These are phyloP conservation scores for Boletus eberwhitei DNA, from an alignment of 768 basidiomycete species.

Conservation along the genomic window DNA sequence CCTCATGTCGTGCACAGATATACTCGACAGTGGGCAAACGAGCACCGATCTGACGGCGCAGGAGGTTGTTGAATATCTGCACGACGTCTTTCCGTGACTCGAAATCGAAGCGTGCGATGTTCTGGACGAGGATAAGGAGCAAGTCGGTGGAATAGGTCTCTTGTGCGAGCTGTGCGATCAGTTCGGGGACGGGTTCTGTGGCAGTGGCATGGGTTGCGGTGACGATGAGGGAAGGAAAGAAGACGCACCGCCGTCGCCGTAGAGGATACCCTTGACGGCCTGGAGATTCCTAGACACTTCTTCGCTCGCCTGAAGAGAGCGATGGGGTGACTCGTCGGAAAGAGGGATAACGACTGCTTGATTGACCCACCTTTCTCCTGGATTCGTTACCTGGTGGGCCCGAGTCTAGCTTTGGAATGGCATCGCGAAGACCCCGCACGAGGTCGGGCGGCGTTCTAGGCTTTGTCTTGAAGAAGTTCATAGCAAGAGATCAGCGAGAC, in stretches of 20 bases:
- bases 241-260: constrained; percentile 79
- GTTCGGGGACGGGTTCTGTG: constrained; percentile 79
- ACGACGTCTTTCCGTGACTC: constrained; percentile 87
- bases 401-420: constrained; percentile 71
- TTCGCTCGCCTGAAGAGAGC: constrained; percentile 65
- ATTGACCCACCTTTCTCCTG: constrained; percentile 67
- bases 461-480: constrained; percentile 98
- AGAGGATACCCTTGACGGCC: constrained; percentile 84
- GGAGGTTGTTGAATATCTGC: constrained; percentile 85
- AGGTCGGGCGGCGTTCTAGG: constrained; percentile 84
- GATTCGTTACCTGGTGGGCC: constrained; percentile 73
- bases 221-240: neutral
- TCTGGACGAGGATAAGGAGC: constrained; percentile 72
- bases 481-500: constrained; percentile 29
- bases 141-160: constrained; percentile 93
- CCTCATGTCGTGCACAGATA: constrained; percentile 69
- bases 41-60: constrained; percentile 87
- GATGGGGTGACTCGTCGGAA: constrained; percentile 1
- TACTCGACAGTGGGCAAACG: constrained; percentile 98
- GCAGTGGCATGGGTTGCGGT: constrained; percentile 2
- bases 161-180: constrained; percentile 91
- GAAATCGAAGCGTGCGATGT: constrained; percentile 88
- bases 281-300: constrained; percentile 87
- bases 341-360: neutral
- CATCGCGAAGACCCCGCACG: constrained; percentile 76